Evolutionary conservation across 805 yeast genomes (phyloP).

Genomic region (Wickerhamiella bombiphila): DNA sequence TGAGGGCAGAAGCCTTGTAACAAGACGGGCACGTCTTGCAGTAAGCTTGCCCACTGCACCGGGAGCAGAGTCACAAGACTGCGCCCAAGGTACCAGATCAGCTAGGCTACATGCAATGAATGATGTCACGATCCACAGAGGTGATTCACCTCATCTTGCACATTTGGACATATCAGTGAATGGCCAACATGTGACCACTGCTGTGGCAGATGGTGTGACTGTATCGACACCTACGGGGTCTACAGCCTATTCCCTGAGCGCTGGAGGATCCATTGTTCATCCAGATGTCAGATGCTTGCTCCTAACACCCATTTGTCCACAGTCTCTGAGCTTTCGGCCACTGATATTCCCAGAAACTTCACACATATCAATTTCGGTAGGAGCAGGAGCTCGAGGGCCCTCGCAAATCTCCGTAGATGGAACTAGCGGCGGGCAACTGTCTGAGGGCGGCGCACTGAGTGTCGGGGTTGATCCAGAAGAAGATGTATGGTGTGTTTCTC

Average conservation of each 20-base stretch:
- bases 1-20: slow-evolving; percentile 51
- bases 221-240: slow-evolving; percentile 90
- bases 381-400: slow-evolving; percentile 25
- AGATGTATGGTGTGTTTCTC: slow-evolving; percentile 82
- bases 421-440: slow-evolving; percentile 50
- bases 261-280: slow-evolving; percentile 89
- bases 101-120: slow-evolving; percentile 74
- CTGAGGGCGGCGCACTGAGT: slow-evolving; percentile 43
- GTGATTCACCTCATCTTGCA: slow-evolving; percentile 73
- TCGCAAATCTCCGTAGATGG: slow-evolving; percentile 70
- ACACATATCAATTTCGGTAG: slow-evolving; percentile 33
- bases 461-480: slow-evolving; percentile 19
- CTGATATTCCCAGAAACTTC: slow-evolving; percentile 65
- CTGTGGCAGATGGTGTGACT: slow-evolving; percentile 83
- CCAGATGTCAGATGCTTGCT: slow-evolving; percentile 74
- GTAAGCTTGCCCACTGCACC: slow-evolving; percentile 6
- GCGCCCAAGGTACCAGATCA: slow-evolving; percentile 20
- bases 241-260: slow-evolving; percentile 76
- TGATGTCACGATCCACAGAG: slow-evolving; percentile 78
- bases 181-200: slow-evolving; percentile 70
- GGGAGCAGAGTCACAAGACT: too few species aligned
- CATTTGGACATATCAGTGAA: slow-evolving; percentile 75
- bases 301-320: slow-evolving; percentile 82
- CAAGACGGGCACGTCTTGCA: slow-evolving; percentile 55
- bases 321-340: slow-evolving; percentile 84